phyloP scores from a whole-genome alignment of 129 eudicot genomes.

The Arctium minus region DNA sequence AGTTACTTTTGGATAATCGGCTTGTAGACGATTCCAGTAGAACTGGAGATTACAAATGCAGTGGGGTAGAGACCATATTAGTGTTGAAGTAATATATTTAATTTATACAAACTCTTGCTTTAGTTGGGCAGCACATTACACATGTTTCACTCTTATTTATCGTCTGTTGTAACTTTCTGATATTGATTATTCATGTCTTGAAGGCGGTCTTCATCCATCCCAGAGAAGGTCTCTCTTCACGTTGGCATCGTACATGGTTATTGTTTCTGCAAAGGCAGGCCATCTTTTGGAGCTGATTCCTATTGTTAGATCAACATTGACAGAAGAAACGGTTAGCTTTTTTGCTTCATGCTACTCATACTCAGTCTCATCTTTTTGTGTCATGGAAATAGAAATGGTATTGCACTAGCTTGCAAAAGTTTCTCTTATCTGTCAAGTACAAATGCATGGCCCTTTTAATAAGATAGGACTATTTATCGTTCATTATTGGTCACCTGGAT shows the following conservation, averaged over 20 bases:
- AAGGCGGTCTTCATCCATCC: conserved; percentile 66
- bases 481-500: too few species aligned
- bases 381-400: background rate
- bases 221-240: conserved; percentile 71
- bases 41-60: background rate
- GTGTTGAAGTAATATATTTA: background rate
- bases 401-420: too few species aligned
- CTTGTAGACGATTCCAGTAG: background rate
- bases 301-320: conserved; percentile 55
- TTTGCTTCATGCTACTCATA: background rate
- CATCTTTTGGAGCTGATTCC: conserved; percentile 57
- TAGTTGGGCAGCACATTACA: background rate
- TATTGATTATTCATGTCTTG: background rate
- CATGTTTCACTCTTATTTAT: background rate
- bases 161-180: background rate
- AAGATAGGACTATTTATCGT: too few species aligned
- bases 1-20: background rate
- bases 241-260: conserved; percentile 65
- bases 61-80: background rate
- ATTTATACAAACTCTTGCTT: background rate
- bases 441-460: too few species aligned
- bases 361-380: background rate
- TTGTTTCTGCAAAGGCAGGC: conserved; percentile 61
- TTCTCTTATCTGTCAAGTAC: too few species aligned
- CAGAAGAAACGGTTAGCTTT: conserved; percentile 48